phyloP scores from a whole-genome alignment of 2,329 filamentous ascomycete genomes.

The Thermomyces lanuginosus region DNA sequence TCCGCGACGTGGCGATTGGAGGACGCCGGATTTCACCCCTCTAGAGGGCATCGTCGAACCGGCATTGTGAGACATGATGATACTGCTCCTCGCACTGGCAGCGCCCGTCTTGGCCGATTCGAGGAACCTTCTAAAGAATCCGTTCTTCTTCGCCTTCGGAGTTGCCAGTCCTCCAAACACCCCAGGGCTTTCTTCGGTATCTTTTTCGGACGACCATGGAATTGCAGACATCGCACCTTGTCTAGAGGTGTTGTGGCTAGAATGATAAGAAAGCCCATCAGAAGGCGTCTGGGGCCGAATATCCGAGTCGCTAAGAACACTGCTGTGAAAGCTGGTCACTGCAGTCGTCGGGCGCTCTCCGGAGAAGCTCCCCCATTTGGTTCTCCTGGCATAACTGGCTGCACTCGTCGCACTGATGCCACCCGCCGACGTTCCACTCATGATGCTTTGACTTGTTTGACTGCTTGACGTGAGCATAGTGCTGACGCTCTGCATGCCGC shows the following conservation, averaged over 20 bases:
- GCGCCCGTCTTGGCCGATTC: constrained; percentile 89
- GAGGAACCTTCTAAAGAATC: constrained; percentile 90
- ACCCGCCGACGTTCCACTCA: constrained; percentile 84
- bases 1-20: constrained; percentile 32
- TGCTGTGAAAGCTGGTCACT: constrained; percentile 22
- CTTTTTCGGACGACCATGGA: constrained; percentile 36
- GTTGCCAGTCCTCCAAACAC: constrained; percentile 60
- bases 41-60: constrained; percentile 30
- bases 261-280: constrained; percentile 76
- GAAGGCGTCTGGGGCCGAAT: constrained; percentile 39
- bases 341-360: constrained; percentile 30
- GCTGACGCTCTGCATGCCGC: constrained; percentile 49
- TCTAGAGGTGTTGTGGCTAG: constrained; percentile 54
- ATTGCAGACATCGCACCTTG: constrained; percentile 47
- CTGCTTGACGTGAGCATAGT: constrained; percentile 54
- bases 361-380: constrained; percentile 23
- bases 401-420: constrained; percentile 91
- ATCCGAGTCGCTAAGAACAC: constrained; percentile 23
- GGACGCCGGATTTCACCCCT: constrained; percentile 33
- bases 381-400: constrained; percentile 73
- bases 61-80: constrained; percentile 45
- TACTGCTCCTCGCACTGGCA: constrained; percentile 72
- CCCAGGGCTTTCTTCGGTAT: constrained; percentile 47
- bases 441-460: constrained; percentile 67
- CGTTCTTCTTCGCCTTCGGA: constrained; percentile 66